Conservation (phyloP, 2,329 filamentous ascomycete species). For the Diaporthe sp. region DNA sequence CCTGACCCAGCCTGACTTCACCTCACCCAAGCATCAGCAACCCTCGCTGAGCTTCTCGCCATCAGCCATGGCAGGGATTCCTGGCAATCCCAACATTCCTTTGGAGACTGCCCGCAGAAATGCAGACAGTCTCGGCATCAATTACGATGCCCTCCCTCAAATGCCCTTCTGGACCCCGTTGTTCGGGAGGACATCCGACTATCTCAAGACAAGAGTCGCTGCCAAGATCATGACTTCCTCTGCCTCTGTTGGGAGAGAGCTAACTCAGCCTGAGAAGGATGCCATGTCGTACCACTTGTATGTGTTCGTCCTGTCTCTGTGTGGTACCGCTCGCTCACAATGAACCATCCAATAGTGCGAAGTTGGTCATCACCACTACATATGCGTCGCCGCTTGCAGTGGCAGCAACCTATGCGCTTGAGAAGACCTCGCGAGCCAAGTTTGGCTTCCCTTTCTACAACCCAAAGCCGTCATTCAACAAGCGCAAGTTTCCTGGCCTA, state of each 20-base stretch:
- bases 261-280: conserved; percentile 46
- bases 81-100: background rate
- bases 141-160: conserved; percentile 34
- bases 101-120: conserved; percentile 30
- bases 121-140: conserved; percentile 37
- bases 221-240: conserved; percentile 34
- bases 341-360: conserved; percentile 43
- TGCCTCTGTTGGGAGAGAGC: conserved; percentile 25
- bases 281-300: conserved; percentile 44
- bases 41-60: background rate
- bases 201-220: conserved; percentile 23
- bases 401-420: conserved; percentile 44
- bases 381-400: conserved; percentile 46
- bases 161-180: conserved; percentile 31
- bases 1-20: background rate
- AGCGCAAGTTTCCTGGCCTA: conserved; percentile 49
- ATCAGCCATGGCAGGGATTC: conserved; percentile 4
- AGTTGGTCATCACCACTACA: conserved; percentile 43
- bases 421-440: conserved; percentile 45
- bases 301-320: background rate
- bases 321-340: background rate
- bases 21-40: background rate
- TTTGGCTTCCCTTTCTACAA: conserved; percentile 57
- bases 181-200: background rate
- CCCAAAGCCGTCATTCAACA: conserved; percentile 50